Evolutionary conservation across 164 flowering plant species (phyloP), one percentile per base, ranked within the genome.

Genomic region (Vitis riparia): DNA sequence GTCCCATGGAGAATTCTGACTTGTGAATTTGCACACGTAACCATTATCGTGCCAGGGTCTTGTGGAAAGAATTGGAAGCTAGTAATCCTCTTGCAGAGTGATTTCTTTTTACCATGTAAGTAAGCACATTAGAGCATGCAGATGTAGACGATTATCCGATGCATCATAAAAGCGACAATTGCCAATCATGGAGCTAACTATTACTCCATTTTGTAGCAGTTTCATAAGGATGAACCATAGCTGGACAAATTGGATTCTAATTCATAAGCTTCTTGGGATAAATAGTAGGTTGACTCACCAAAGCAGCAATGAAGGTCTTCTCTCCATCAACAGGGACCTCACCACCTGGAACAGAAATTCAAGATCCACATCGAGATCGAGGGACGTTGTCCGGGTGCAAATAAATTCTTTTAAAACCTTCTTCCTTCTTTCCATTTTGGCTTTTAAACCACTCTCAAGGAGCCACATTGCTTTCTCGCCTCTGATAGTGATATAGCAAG

Each of bases 21-120:
- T 76, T 79, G 82, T 10, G 93, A 87, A 78, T 84, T 89, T 17
- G 91, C 90, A 76, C 80, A 84, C 10, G 85, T 83, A 27, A 89
- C 89, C 91, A 89, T 75, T 19, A 89, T 73, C 76, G 79, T 83
- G 78, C 76, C 79, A 2, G 85, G 67, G 57, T 89, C 88, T 73
- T 78, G 76, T 10, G 88, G 86, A 61, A 62, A 83, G 52, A 80
- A 89, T 89, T 89, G 82, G 19, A 89, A 87, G 70, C 88, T 81
- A 51, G 84, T 87, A 53, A 89, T 86, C 78, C 86, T 80, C 73
- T 75, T 86, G 80, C 81, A 59, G 8, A 71, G 64, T 1, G 88
- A 75, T 74, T 84, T 87, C 84, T 86, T 89, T 71, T 84, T 89
- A 60, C 68, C 73, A 59, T 67, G 71, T 63, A 89, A 73, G 71